Conservation (phyloP, 768 basidiomycete species). For the Cyclocybe aegerita region DNA sequence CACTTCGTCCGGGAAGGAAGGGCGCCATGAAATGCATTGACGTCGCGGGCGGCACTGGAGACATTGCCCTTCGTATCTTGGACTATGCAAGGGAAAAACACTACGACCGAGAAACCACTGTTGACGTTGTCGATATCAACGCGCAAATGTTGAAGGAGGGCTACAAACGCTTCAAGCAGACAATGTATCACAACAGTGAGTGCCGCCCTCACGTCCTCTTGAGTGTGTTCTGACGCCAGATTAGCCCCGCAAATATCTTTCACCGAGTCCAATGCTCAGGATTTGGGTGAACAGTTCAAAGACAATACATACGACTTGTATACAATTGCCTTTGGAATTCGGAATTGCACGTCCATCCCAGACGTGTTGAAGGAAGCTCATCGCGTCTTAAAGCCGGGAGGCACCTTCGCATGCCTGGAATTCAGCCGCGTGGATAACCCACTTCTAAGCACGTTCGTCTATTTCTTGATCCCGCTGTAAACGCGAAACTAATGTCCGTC, state of each 20-base stretch:
- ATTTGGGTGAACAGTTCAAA: conserved; percentile 67
- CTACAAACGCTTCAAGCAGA: conserved; percentile 86
- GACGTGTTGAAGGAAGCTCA: conserved; percentile 87
- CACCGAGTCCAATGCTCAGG: conserved; percentile 91
- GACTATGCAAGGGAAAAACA: conserved; percentile 89
- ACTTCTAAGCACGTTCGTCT: conserved; percentile 75
- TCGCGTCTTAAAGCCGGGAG: conserved; percentile 94
- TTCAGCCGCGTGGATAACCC: conserved; percentile 94
- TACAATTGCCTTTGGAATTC: conserved; percentile 97
- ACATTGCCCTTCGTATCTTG: conserved; percentile 92
- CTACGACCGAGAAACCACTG: conserved; percentile 85
- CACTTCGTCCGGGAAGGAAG: conserved; percentile 72
- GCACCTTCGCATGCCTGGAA: conserved; percentile 92
- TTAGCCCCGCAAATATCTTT: conserved; percentile 92
- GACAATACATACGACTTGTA: conserved; percentile 92
- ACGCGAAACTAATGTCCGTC: conserved; percentile 3
- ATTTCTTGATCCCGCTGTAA: neutral
- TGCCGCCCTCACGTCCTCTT: conserved; percentile 1
- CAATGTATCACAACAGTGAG: conserved; percentile 97
- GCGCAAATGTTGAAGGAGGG: conserved; percentile 95
- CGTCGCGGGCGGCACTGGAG: conserved; percentile 96
- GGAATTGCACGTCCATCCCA: conserved; percentile 93
- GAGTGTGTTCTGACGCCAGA: conserved; percentile 4
- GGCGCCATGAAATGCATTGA: conserved; percentile 84
- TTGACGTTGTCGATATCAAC: conserved; percentile 94